Percentiles rank a stretch among this genome's conserved stretches.
Conservation (phyloP, 1,284 basidiomycete genomes). For the Cryptococcus sp. region DNA sequence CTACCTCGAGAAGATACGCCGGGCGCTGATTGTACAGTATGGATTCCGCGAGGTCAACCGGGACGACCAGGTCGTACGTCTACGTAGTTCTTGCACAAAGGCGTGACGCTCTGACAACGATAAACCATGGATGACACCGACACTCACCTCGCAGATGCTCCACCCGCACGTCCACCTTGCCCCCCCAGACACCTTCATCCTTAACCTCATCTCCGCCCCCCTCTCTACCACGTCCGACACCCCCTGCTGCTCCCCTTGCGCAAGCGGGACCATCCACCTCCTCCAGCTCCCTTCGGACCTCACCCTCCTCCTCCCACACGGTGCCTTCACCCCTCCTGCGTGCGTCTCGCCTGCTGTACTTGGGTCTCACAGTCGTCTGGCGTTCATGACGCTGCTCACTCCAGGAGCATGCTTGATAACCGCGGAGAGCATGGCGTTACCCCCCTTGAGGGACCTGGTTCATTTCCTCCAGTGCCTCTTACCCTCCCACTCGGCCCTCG, state of each 20-base stretch:
- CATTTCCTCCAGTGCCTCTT: constrained; percentile 12
- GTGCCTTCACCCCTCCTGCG: background rate
- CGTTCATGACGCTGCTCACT: constrained; percentile 9
- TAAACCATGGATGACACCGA: background rate
- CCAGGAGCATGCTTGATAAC: constrained; percentile 2
- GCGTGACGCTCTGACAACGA: background rate
- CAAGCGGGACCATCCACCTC: background rate
- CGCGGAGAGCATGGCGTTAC: background rate
- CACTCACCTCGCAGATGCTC: background rate
- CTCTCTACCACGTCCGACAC: background rate
- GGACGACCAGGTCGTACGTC: constrained; percentile 8
- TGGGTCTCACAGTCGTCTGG: background rate
- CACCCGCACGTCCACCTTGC: background rate
- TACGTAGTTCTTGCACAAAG: background rate
- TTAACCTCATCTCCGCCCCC: background rate
- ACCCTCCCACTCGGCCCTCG: constrained; percentile 8
- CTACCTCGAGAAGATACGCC: constrained; percentile 5
- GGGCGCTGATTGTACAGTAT: background rate
- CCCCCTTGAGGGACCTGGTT: constrained; percentile 4
- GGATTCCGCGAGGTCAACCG: constrained; percentile 4
- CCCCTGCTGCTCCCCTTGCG: no score
- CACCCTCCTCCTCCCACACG: background rate
- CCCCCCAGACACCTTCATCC: background rate
- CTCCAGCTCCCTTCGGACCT: constrained; percentile 6
- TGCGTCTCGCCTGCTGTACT: background rate